These are phyloP conservation scores for Withania somnifera DNA, from an alignment of 305 asterid genomes.

Conservation along the genomic window DNA sequence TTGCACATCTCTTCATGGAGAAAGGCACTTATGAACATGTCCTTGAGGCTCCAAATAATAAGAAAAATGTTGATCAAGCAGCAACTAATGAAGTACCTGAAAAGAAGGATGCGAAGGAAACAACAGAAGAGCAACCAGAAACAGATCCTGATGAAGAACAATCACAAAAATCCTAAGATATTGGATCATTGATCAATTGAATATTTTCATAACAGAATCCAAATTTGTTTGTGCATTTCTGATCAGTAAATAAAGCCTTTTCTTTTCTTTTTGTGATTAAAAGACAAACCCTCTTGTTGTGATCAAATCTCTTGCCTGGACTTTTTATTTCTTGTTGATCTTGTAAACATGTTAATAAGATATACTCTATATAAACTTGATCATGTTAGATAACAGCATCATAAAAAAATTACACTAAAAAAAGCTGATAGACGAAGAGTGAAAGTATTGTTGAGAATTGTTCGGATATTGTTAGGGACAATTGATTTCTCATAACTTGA, in stretches of 20 bases:
- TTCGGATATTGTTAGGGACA: no score
- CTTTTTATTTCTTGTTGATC: neutral
- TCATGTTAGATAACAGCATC: neutral
- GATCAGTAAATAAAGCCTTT: neutral
- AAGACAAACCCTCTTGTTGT: neutral
- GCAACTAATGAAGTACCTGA: constrained; percentile 11
- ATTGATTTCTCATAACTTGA: no score
- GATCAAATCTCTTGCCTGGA: neutral
- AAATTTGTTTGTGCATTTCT: neutral
- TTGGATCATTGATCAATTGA: neutral
- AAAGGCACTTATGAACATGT: constrained; percentile 55
- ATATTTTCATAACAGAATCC: neutral
- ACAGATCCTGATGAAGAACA: neutral
- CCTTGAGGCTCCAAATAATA: constrained; percentile 38
- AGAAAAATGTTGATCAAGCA: constrained; percentile 25
- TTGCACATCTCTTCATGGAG: constrained; percentile 57
- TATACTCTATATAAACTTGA: neutral
- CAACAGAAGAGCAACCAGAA: neutral
- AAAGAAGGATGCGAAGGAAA: neutral
- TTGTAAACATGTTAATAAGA: neutral
- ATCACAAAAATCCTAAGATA: neutral
- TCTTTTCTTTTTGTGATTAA: neutral
- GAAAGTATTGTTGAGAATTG: no score
- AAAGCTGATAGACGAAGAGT: no score
- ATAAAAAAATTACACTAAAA: neutral